These are phyloP conservation scores for Alternaria rosae DNA, from an alignment of 2,329 filamentous ascomycete genomes.

Conservation along the genomic window DNA sequence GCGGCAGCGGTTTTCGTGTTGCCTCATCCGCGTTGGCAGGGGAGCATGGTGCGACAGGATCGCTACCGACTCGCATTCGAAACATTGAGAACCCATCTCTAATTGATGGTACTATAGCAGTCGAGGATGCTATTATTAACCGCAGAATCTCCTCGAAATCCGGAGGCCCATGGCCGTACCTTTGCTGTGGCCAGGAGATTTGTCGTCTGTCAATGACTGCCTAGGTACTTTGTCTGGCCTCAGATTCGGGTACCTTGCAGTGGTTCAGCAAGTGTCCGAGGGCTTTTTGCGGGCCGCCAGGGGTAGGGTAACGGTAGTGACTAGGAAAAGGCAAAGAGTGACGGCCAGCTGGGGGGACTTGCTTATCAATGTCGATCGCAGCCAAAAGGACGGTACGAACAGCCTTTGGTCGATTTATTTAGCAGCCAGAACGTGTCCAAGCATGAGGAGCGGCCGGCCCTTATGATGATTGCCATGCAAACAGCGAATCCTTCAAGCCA, in stretches of 20 bases:
- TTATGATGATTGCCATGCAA: constrained; percentile 38
- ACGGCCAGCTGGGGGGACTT: constrained; percentile 27
- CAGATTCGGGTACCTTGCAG: constrained; percentile 29
- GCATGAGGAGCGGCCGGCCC: constrained; percentile 31
- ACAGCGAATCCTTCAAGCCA: constrained; percentile 37
- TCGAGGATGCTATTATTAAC: constrained; percentile 26
- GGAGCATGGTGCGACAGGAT: constrained; percentile 46
- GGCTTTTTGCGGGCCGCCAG: constrained; percentile 13
- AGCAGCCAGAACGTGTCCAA: constrained; percentile 24
- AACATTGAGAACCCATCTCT: constrained; percentile 24
- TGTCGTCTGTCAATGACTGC: background rate
- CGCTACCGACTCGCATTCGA: constrained; percentile 32
- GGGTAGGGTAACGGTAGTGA: constrained; percentile 15
- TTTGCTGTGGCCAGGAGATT: background rate
- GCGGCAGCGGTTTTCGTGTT: constrained; percentile 30
- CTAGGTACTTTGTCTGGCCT: constrained; percentile 1
- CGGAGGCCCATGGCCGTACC: constrained; percentile 33
- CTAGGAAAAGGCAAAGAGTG: constrained; percentile 30
- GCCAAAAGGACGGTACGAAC: constrained; percentile 19
- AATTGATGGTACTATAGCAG: constrained; percentile 18
- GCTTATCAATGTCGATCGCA: constrained; percentile 33
- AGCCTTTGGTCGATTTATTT: constrained; percentile 23
- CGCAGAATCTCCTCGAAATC: constrained; percentile 15
- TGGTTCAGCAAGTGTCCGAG: constrained; percentile 16
- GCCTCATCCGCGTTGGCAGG: constrained; percentile 27